phyloP scores from a whole-genome alignment of 2,329 filamentous ascomycete genomes.

The Pseudogymnoascus sp. region DNA sequence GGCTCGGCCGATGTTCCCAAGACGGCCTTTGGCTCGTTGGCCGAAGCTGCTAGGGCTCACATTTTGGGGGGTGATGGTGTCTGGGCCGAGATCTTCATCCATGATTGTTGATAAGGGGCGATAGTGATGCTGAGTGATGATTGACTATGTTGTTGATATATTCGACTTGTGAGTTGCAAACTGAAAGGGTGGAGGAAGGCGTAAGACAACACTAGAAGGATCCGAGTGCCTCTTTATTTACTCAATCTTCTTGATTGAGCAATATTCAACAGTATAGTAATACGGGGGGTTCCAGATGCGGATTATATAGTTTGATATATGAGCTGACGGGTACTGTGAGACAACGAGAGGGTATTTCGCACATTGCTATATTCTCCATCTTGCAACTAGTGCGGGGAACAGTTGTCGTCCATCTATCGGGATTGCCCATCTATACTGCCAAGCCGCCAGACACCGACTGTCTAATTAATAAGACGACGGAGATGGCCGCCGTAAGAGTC shows the following conservation, averaged over 20 bases:
- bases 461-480: background rate
- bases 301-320: background rate
- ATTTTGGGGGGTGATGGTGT: background rate
- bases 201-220: too few relatives aligned
- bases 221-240: too few relatives aligned
- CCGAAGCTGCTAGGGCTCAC: background rate
- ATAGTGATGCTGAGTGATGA: background rate
- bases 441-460: background rate
- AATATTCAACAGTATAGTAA: background rate
- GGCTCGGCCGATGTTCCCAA: background rate
- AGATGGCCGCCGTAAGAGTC: background rate
- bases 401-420: background rate
- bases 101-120: background rate
- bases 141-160: background rate
- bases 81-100: background rate
- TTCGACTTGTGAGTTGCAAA: background rate
- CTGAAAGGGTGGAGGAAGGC: background rate
- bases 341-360: background rate
- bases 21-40: background rate
- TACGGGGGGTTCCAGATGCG: background rate
- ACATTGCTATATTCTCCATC: background rate
- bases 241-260: too few relatives aligned
- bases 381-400: background rate
- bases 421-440: background rate
- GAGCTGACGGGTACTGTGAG: background rate